A percentile compares a stretch with the other conserved stretches of the same genome.
Conservation (phyloP, 176 grass and related monocot genomes). For the Urochloa ruziziensis region DNA sequence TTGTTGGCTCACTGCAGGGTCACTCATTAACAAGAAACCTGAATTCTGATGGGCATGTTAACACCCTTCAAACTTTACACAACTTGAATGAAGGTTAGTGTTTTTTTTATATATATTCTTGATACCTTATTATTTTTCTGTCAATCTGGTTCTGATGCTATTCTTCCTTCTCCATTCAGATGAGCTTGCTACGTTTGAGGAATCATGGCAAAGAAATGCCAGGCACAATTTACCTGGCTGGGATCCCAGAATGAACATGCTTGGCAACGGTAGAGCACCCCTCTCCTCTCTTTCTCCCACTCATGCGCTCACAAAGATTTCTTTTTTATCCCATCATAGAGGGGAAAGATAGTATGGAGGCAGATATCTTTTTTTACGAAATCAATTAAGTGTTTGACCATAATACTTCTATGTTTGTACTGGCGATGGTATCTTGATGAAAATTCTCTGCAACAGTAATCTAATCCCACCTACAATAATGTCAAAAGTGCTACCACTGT, state of each 20-base stretch:
- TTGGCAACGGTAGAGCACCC: constrained; percentile 22
- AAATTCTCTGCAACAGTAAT: neutral
- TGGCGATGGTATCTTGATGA: neutral
- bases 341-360: neutral
- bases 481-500: neutral
- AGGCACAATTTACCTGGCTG: constrained; percentile 39
- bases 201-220: constrained; percentile 65
- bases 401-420: neutral
- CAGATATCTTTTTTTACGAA: neutral
- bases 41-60: constrained; percentile 47
- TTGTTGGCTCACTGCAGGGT: constrained; percentile 39
- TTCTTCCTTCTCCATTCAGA: constrained; percentile 30
- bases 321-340: neutral
- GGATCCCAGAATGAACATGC: constrained; percentile 39
- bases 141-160: constrained; percentile 6
- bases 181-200: constrained; percentile 57
- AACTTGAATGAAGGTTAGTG: constrained; percentile 58
- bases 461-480: neutral
- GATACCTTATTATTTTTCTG: neutral
- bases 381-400: neutral
- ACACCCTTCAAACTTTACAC: constrained; percentile 64
- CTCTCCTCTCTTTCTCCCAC: neutral
- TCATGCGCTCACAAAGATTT: neutral
- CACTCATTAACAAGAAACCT: constrained; percentile 71
- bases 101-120: neutral